phyloP scores from a whole-genome alignment of 768 basidiomycete genomes.

The Xanthoconium stramineum region DNA sequence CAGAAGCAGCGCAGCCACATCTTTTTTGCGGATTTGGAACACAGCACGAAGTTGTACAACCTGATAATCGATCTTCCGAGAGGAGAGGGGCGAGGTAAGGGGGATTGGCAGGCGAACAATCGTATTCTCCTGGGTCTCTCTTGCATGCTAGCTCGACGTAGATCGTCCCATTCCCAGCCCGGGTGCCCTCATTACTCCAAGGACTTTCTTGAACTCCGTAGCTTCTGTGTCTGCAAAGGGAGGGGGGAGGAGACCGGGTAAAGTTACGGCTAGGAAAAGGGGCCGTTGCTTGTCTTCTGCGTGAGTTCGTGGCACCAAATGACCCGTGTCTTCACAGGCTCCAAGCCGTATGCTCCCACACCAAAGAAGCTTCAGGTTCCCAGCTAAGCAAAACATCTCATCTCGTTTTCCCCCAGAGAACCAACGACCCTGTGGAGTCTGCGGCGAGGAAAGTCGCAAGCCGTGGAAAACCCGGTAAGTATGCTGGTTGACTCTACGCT shows the following conservation, averaged over 20 bases:
- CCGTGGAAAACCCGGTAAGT: slow-evolving; percentile 18
- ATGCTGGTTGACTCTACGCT: background rate
- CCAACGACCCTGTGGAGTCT: slow-evolving; percentile 78
- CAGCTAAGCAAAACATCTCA: slow-evolving; percentile 44
- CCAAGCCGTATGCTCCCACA: slow-evolving; percentile 6
- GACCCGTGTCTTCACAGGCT: background rate
- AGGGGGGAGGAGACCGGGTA: slow-evolving; percentile 9
- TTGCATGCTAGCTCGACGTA: background rate
- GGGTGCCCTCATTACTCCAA: slow-evolving; percentile 24
- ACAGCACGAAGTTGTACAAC: too few relatives aligned
- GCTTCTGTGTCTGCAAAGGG: slow-evolving; percentile 1
- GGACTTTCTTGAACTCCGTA: slow-evolving; percentile 16
- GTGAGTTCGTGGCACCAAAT: background rate
- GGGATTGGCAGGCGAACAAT: too few relatives aligned
- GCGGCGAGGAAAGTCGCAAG: slow-evolving; percentile 14
- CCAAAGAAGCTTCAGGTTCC: slow-evolving; percentile 13
- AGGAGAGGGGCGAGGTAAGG: too few relatives aligned
- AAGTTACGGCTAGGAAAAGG: slow-evolving; percentile 13
- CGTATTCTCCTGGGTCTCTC: too few relatives aligned
- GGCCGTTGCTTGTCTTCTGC: background rate
- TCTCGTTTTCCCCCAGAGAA: slow-evolving; percentile 74
- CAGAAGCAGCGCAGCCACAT: too few relatives aligned
- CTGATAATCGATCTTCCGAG: too few relatives aligned
- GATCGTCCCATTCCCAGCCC: slow-evolving; percentile 23
- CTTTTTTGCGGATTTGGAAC: too few relatives aligned